A percentile compares a stretch with the other conserved stretches of the same genome.
These are phyloP conservation scores for Paraphaeosphaeria sporulosa DNA, from an alignment of 2,329 filamentous ascomycete species.

Conservation along the genomic window DNA sequence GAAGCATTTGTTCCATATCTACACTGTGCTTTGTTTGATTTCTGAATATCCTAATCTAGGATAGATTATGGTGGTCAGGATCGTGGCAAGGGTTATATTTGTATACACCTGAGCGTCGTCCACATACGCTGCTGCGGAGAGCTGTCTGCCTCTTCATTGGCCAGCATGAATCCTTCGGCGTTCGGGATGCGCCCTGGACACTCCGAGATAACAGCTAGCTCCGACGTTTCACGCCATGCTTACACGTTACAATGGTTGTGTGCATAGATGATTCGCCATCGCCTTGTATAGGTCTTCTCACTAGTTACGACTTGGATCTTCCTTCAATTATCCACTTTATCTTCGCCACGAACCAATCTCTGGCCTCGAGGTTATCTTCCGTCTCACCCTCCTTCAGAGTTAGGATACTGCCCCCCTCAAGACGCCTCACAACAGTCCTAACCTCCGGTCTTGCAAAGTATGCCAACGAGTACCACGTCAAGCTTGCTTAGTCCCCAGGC, in stretches of 20 bases:
- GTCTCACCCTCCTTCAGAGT: neutral
- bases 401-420: neutral
- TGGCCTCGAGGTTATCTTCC: neutral
- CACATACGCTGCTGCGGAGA: neutral
- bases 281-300: too few species aligned
- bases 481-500: neutral
- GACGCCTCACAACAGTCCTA: neutral
- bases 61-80: neutral
- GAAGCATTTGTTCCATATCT: conserved; percentile 30
- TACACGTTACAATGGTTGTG: neutral
- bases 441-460: neutral
- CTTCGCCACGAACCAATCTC: neutral
- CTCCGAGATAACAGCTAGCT: neutral
- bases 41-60: too few species aligned
- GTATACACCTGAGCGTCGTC: neutral
- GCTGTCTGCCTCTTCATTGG: neutral
- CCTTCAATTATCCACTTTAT: neutral
- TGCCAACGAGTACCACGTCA: neutral
- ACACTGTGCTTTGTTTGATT: neutral
- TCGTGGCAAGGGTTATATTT: neutral
- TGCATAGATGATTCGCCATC: neutral
- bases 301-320: neutral
- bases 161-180: conserved; percentile 7
- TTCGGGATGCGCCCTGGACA: neutral
- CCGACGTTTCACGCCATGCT: neutral